Percentiles rank a stretch among this genome's conserved stretches.
Evolutionary conservation across 805 yeast species (phyloP).

Genomic region (Metschnikowia cubensis): DNA sequence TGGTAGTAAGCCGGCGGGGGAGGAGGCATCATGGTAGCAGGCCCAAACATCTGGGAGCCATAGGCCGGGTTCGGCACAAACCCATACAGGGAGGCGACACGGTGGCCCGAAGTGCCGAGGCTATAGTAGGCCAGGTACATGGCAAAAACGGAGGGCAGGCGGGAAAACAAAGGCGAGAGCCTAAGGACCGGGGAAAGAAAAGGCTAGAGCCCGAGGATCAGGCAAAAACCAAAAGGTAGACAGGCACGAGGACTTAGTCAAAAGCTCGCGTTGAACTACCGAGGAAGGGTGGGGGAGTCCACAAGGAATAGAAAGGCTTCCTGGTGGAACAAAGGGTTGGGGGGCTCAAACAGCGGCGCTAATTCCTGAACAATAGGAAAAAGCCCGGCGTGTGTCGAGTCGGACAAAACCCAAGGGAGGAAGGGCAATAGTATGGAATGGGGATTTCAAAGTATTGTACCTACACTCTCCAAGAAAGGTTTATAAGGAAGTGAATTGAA

Average conservation of each 20-base stretch:
- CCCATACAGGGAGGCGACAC: conserved; percentile 27
- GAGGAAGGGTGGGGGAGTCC: background rate
- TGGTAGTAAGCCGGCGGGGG: conserved; percentile 14
- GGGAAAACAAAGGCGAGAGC: background rate
- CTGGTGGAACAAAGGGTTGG: conserved; percentile 4
- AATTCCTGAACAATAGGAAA: background rate
- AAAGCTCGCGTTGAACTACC: conserved; percentile 30
- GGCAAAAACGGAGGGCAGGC: background rate
- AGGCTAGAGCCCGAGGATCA: background rate
- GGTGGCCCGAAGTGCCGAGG: conserved; percentile 39
- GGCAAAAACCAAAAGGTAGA: background rate
- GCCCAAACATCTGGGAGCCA: conserved; percentile 9
- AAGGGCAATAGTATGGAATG: conserved; percentile 5
- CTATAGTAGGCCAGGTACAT: conserved; percentile 15
- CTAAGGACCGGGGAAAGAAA: background rate
- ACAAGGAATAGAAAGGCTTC: conserved; percentile 4
- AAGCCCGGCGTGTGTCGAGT: conserved; percentile 1
- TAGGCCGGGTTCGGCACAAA: conserved; percentile 18
- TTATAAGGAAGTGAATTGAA: conserved; percentile 4
- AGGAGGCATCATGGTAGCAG: conserved; percentile 8
- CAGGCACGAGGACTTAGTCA: conserved; percentile 36
- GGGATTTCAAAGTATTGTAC: conserved; percentile 3
- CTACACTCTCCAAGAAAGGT: conserved; percentile 6
- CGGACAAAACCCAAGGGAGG: conserved; percentile 5
- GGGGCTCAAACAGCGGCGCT: conserved; percentile 5